Base-by-base conservation (phyloP, 768 basidiomycete species). In the Podaxis carcinomalis region DNA sequence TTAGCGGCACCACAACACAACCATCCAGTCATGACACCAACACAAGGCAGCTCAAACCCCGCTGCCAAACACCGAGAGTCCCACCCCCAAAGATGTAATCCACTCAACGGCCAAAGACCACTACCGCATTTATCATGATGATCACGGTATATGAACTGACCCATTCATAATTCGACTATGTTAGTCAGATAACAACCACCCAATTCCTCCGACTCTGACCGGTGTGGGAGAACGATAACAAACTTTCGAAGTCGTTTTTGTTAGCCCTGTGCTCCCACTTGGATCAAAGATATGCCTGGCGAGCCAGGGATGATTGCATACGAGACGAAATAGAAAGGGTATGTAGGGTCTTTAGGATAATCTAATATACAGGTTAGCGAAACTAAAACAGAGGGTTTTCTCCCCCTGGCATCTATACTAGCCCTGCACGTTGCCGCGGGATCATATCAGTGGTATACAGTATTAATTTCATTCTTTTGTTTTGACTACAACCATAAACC, bases 391-490 rank as follows among this genome's bases (percentile, higher is more conserved):
- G 16, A 44, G 19, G 7, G n/a, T 19, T n/a, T n/a, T 19, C 9
- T 44, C 42, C 16, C 19, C 42, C 19, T 44, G 21, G 19, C 9
- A 7, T n/a, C 42, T 7, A n/a, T 44, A 44, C 42, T 14, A 44
- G 42, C 16, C 19, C 42, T 16, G n/a, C 42, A 44, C 21, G 4
- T 53, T 21, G 37, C 52, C n/a, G 36, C 36, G 36, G 19, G 21
- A 36, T 36, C 37, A 35, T 36, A 53, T 39, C 42, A 57, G 46
- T 11, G 44, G 42, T 25, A 21, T 57, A 50, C 57, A 57, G 21
- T n/a, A 50, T 57, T 37, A 57, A 57, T 57, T 57, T 57, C 57
- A 57, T 57, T 57, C 57, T 57, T 56, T 56, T 10, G 28, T 28
- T 36, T 50, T 13, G 57, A 57, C 46, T 57, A 57, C 56, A 57